Evolutionary conservation across 1,284 basidiomycete genomes (phyloP).

Genomic region (Coniophora puteana): DNA sequence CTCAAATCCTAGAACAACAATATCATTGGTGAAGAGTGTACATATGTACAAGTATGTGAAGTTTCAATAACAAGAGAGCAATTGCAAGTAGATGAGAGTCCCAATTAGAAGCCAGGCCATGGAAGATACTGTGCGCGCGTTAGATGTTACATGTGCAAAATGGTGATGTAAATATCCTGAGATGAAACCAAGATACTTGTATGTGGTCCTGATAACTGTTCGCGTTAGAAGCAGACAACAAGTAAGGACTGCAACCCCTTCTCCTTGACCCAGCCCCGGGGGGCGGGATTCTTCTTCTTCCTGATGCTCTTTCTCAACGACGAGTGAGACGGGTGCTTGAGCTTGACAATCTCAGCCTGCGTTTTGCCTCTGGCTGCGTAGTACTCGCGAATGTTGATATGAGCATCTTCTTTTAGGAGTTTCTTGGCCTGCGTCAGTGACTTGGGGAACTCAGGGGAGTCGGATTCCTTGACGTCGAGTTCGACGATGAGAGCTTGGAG

Average conservation of each 20-base stretch:
- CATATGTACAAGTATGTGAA: too few species aligned
- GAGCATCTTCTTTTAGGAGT: constrained; percentile 58
- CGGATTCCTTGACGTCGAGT: constrained; percentile 42
- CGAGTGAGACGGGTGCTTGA: constrained; percentile 57
- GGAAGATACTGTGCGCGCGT: too few species aligned
- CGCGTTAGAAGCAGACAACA: constrained; percentile 32
- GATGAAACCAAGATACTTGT: background rate
- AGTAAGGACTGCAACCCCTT: constrained; percentile 61
- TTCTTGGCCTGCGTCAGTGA: constrained; percentile 59
- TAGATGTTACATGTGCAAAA: too few species aligned
- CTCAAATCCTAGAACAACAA: too few species aligned
- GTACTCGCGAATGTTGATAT: constrained; percentile 71
- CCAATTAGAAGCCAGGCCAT: too few species aligned
- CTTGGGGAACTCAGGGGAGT: constrained; percentile 41
- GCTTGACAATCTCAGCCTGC: constrained; percentile 51
- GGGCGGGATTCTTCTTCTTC: constrained; percentile 41
- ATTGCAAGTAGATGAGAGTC: too few species aligned
- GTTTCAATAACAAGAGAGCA: too few species aligned
- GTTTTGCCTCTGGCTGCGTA: constrained; percentile 61
- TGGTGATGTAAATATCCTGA: too few species aligned
- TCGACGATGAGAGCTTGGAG: constrained; percentile 55
- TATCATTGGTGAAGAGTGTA: too few species aligned
- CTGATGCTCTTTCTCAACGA: constrained; percentile 57
- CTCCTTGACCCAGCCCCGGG: constrained; percentile 58
- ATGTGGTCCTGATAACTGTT: background rate